phyloP scores from a whole-genome alignment of 805 yeast species.

The Spathaspora hagerdaliae region DNA sequence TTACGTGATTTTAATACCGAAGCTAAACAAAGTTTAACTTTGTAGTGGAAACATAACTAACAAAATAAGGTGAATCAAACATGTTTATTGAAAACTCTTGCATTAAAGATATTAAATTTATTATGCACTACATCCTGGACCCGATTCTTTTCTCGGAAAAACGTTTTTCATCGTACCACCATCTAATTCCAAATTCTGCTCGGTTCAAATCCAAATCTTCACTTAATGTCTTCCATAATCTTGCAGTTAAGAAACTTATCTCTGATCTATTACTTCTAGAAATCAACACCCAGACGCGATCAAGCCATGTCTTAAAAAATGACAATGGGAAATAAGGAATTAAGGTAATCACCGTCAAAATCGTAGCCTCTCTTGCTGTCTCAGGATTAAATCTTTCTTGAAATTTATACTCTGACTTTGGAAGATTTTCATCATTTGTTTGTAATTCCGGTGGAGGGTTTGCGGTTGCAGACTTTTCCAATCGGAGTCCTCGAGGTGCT shows the following conservation, averaged over 20 bases:
- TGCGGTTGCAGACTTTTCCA: background rate
- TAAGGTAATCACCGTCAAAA: constrained; percentile 44
- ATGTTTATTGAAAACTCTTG: no score
- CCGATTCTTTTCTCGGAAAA: constrained; percentile 1
- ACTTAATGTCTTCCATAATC: constrained; percentile 52
- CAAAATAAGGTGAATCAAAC: no score
- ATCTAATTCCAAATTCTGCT: constrained; percentile 48
- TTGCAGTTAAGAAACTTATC: constrained; percentile 29
- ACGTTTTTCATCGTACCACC: constrained; percentile 54
- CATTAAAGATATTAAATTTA: no score
- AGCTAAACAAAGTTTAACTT: no score
- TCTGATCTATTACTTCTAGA: constrained; percentile 34
- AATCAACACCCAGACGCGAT: constrained; percentile 35
- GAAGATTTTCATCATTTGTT: background rate
- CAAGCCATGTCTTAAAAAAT: constrained; percentile 44
- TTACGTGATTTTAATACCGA: no score
- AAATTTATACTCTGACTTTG: constrained; percentile 14
- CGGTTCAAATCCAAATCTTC: constrained; percentile 57
- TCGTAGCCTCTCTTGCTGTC: constrained; percentile 46
- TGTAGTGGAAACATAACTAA: no score
- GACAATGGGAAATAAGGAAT: constrained; percentile 49
- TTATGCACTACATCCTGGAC: no score
- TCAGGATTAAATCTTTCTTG: constrained; percentile 26
- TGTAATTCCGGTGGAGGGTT: no score
- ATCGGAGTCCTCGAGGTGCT: constrained; percentile 24